Base-by-base conservation (phyloP, 179 eudicot genomes). In the Beta corolliflora region DNA sequence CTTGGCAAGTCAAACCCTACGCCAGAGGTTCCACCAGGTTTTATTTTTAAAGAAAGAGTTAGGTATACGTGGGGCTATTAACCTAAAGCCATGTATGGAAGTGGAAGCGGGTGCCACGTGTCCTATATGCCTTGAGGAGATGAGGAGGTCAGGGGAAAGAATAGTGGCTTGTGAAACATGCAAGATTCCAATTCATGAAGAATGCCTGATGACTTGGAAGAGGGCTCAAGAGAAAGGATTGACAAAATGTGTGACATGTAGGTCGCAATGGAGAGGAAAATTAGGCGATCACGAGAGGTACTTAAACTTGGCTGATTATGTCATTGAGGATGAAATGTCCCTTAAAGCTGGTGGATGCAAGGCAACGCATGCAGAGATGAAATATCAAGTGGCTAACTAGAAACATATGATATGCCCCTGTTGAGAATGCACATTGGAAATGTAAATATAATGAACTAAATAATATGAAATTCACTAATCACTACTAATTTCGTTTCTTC, bases 141-240 rank as follows among this genome's bases (percentile, higher is more conserved):
- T 92, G 91, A 81, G 84, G 5, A 74, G 44, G 75, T 18, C 76
- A 1, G 89, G 81, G 21, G 90, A 89, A 19, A 89, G 86, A 71
- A 74, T 92, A 75, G 91, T 94, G 80, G 91, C 91, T 0, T 95
- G 99, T 60, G 81, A 86, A 50, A 91, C 92, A 0, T 95, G 99
- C 69, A 85, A 87, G 85, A 94, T 91, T 58, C 84, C 85, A 14
- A 81, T 94, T 9, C 98, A 95, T 58, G 94, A 95, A 76, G 91
- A 90, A 64, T 95, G 98, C 52, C 85, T 95, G 80, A 60, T 87
- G 91, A 79, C 89, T 6, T 95, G 98, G 98, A 94, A 91, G 87
- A 90, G 86, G 80, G 88, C 85, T 59, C 88, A 88, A 50, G 68
- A 91, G 78, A 86, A 97, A 65, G 84, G 93, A 75, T 86, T 92